Conservation (phyloP, 225 moss, liverwort and hornwort genomes). For the Bryum argenteum region DNA sequence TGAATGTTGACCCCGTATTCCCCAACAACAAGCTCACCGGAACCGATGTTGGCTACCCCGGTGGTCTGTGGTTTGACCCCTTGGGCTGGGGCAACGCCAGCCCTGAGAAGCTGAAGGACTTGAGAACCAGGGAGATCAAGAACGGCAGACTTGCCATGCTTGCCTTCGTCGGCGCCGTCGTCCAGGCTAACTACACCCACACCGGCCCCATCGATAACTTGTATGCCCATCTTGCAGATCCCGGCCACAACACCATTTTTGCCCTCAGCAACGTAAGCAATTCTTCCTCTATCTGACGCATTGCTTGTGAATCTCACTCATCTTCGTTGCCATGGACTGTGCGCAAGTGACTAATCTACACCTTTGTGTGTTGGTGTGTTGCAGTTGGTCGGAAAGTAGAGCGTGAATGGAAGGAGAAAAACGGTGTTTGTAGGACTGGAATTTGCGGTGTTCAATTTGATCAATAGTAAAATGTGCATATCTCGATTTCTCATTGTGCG, state of each 20-base stretch:
- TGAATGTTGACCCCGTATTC: constrained; percentile 40
- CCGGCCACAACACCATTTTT: constrained; percentile 88
- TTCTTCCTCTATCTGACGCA: no score
- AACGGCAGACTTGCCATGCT: constrained; percentile 92
- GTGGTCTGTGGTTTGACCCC: constrained; percentile 70
- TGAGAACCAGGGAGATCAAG: constrained; percentile 88
- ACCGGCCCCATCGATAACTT: constrained; percentile 85
- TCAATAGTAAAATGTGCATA: no score
- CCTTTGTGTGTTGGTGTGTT: background rate
- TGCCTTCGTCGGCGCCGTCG: constrained; percentile 68
- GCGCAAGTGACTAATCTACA: background rate
- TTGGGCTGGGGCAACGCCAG: constrained; percentile 29
- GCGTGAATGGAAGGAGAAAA: background rate
- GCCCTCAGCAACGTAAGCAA: constrained; percentile 40
- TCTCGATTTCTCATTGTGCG: no score
- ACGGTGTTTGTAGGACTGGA: constrained; percentile 13
- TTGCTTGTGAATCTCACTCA: background rate
- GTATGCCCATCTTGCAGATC: constrained; percentile 79
- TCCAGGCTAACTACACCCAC: constrained; percentile 81
- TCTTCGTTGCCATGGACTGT: no score
- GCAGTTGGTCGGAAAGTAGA: constrained; percentile 26
- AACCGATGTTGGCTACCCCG: constrained; percentile 77
- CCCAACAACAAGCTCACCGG: no score
- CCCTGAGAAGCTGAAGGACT: constrained; percentile 61
- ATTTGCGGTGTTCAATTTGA: background rate